Base-by-base conservation (phyloP, 371 early-diverging fungal species). In the Smittium mucronatum region DNA sequence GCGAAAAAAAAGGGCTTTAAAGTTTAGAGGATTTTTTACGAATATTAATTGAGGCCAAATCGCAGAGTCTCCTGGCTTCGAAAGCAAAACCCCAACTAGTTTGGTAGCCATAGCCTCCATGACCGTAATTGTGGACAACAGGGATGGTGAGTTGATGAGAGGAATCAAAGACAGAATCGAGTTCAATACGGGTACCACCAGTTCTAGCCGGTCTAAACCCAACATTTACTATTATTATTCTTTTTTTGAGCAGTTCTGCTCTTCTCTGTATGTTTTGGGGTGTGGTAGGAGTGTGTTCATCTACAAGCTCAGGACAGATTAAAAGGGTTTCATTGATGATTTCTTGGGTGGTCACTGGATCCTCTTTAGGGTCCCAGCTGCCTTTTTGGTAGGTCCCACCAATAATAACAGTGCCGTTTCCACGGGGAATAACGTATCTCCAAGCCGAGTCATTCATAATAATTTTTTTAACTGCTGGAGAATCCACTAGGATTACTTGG, bases 361-460 rank as follows among this genome's bases (percentile, higher is more conserved):
- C 74, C 17, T 80, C 75, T 15, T 70, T 58, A 31, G 74, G 71
- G 30, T 73, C 73, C 81, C 63, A 58, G 66, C 79, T 70, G 67
- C 76, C 33, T 8, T 70, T 71, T 57, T 86, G 80, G 57, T 79
- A 80, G 0, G 87, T 83, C 0, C 87, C 87, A 34, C 87, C 87
- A 1, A 86, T 69, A 31, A 86, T 72, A 29, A 82, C 84, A 25
- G 79, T 75, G 1, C 85, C 87, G 66, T 86, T 80, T 26, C 81
- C 81, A 16, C 87, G 76, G 0, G 87, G 87, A 57, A 87, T 87
- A 32, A 85, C 76, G 67, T 87, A 87, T 28, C 77, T 11, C 67
- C 33, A 35, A 11, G 16, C 34, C 15, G 33, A 16, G 5, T 36
- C 31, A 28, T 67, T 57, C 28, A 8, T 17, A 21, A 67, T 29